Evolutionary conservation across 2,329 filamentous ascomycete species (phyloP).

Genomic region (Pezicula neosporulosa): DNA sequence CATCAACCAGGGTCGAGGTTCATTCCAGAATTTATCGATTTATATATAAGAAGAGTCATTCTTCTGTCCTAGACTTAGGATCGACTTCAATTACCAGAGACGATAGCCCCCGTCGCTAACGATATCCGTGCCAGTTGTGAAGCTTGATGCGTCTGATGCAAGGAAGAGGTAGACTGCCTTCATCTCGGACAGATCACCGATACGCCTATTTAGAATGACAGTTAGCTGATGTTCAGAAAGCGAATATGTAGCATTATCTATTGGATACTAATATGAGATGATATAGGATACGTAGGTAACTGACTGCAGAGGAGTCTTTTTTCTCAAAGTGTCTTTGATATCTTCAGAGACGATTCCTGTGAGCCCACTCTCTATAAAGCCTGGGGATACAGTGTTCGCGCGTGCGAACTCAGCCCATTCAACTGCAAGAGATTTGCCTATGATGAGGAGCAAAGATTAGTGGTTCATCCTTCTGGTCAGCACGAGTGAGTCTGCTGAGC

Average conservation of each 20-base stretch:
- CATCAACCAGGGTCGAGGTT: too few relatives aligned
- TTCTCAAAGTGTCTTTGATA: conserved; percentile 69
- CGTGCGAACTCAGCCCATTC: conserved; percentile 76
- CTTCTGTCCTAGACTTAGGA: too few relatives aligned
- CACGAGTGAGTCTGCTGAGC: conserved; percentile 24
- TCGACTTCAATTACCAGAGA: conserved; percentile 35
- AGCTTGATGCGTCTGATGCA: conserved; percentile 75
- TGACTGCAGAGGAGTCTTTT: conserved; percentile 72
- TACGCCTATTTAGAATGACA: conserved; percentile 40
- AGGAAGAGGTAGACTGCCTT: conserved; percentile 85
- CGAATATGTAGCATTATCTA: too few relatives aligned
- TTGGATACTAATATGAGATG: too few relatives aligned
- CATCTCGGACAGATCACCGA: conserved; percentile 70
- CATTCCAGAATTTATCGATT: too few relatives aligned
- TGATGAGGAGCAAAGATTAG: not conserved
- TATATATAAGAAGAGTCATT: too few relatives aligned
- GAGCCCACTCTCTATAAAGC: conserved; percentile 74
- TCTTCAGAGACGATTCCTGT: conserved; percentile 61
- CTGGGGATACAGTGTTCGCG: conserved; percentile 69
- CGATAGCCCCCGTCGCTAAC: conserved; percentile 74
- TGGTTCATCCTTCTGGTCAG: too few relatives aligned
- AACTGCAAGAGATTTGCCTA: conserved; percentile 66
- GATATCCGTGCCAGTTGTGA: conserved; percentile 73
- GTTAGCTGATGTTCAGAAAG: conserved; percentile 6
- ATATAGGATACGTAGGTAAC: too few relatives aligned